Base-by-base conservation (phyloP, 495 filamentous ascomycete genomes). In the Terfezia boudieri region DNA sequence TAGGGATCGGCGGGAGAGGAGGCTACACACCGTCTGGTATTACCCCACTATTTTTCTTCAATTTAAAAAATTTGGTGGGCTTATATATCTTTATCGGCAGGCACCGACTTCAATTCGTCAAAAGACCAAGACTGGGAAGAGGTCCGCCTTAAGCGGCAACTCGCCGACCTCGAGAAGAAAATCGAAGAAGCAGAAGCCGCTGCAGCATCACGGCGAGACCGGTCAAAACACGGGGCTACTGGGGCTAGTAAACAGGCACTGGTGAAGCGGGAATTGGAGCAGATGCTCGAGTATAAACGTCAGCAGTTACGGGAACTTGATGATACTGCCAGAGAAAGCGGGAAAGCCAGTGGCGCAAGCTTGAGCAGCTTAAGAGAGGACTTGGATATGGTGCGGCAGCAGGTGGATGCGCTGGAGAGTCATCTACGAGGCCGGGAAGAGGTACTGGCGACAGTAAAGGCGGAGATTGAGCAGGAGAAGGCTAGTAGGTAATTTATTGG, bases 51-150 rank as follows among this genome's bases (percentile, higher is more conserved):
- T 48, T n/a, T 41, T n/a, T 14, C 10, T 38, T 35, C 10, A 12
- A 26, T 16, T 0, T 52, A 49, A 10, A 7, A 9, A 38, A 26
- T 49, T 43, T 35, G 20, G 8, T n/a, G 9, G 43, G 12, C 17
- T 53, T n/a, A 53, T 20, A 51, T 36, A 14, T 50, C 8, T 32
- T 32, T 32, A 7, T n/a, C 0, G 22, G 49, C 50, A 64, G 62
- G 82, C 51, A 98, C 92, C 2, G 86, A 96, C 68, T 95, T 95
- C 68, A 75, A 72, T 54, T 60, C 61, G 11, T 69, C 70, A 38
- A 76, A 76, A 35, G 83, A 87, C 59, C 76, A 78, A 54, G 87
- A 94, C 58, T 95, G 90, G 90, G 92, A 98, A 70, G 90, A 94
- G 68, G 92, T 96, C 36, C 76, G 87, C 53, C 74, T 98, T 51